Evolutionary conservation across 1,284 basidiomycete species (phyloP), one percentile per base, ranked within the genome.

Genomic region (Puccinia polysora): DNA sequence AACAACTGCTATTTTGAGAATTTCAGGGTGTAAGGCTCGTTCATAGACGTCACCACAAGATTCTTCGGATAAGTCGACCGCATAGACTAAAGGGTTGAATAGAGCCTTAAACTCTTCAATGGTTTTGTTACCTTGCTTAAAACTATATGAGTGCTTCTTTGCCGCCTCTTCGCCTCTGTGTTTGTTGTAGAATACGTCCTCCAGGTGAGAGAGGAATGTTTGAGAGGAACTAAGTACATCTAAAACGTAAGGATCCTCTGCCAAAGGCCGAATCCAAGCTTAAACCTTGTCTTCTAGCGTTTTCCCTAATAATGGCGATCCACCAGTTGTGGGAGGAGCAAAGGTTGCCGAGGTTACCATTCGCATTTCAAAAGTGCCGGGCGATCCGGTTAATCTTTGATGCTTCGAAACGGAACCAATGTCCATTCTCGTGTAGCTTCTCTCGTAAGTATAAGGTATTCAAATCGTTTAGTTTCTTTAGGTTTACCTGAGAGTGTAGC

Each of bases 291-390:
- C 36, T 2, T 6, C 36, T 20, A 1, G 36, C 56, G 25, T 59
- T 55, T 55, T 55, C 52, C 23, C 30, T 55, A 6, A 55, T n/a
- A 5, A 55, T 25, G 6, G 30, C 32, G 15, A 56, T 56, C 55
- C 55, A 56, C 52, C 55, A 56, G n/a, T 56, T 56, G 30, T 56
- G 36, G 30, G 55, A 56, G 4, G 55, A 32, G 20, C 30, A 4
- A 5, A n/a, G 15, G 5, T 56, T n/a, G 12, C 30, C 5, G 15
- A 34, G 2, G 20, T 32, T 7, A 6, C 30, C 55, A 10, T 56
- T 56, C 2, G 25, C 6, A n/a, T 36, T 7, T 2, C 55, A 34
- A 56, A 56, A 56, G 36, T 56, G 55, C 7, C 18, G 30, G 4
- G 36, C 55, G 6, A 56, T n/a, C 55, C 55, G 36, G 36, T 56